These are phyloP conservation scores for Sarcocystis neurona DNA, from an alignment of 169 alveolate genomes.

Conservation along the genomic window DNA sequence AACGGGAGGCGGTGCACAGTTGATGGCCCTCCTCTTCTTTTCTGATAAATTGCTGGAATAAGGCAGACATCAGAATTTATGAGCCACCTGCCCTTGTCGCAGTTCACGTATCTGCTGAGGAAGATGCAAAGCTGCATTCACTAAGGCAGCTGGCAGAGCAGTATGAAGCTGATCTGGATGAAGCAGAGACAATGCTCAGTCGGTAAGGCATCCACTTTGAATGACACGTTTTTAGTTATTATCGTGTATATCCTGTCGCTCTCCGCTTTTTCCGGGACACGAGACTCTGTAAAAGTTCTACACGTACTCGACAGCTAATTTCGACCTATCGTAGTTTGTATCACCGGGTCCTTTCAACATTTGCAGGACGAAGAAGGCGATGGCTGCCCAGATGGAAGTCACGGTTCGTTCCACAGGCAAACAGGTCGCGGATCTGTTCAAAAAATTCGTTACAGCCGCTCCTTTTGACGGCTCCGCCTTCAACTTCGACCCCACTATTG, in stretches of 20 bases:
- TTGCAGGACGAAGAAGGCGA: slow-evolving; percentile 67
- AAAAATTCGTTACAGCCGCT: slow-evolving; percentile 53
- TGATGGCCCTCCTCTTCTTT: too few relatives aligned
- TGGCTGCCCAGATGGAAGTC: slow-evolving; percentile 60
- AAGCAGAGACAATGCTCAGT: slow-evolving; percentile 61
- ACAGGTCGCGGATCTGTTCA: slow-evolving; percentile 57
- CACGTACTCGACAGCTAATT: too few relatives aligned
- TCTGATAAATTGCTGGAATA: too few relatives aligned
- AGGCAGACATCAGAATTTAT: too few relatives aligned
- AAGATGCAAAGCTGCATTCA: slow-evolving; percentile 50
- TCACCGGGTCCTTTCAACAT: too few relatives aligned
- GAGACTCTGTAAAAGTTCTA: too few relatives aligned
- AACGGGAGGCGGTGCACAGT: too few relatives aligned
- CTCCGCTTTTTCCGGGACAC: too few relatives aligned
- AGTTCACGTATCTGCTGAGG: slow-evolving; percentile 55
- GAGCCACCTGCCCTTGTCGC: not conserved
- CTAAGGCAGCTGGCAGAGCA: slow-evolving; percentile 58
- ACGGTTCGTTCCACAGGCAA: slow-evolving; percentile 35
- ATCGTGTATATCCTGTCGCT: too few relatives aligned
- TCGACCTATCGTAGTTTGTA: too few relatives aligned
- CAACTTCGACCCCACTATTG: slow-evolving; percentile 55
- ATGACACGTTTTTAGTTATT: too few relatives aligned
- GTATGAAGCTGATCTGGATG: slow-evolving; percentile 54
- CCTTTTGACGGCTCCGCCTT: slow-evolving; percentile 60
- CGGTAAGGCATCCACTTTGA: too few relatives aligned